These are phyloP conservation scores for Kalmusia sp. DNA, from an alignment of 2,329 filamentous ascomycete species.

Conservation along the genomic window DNA sequence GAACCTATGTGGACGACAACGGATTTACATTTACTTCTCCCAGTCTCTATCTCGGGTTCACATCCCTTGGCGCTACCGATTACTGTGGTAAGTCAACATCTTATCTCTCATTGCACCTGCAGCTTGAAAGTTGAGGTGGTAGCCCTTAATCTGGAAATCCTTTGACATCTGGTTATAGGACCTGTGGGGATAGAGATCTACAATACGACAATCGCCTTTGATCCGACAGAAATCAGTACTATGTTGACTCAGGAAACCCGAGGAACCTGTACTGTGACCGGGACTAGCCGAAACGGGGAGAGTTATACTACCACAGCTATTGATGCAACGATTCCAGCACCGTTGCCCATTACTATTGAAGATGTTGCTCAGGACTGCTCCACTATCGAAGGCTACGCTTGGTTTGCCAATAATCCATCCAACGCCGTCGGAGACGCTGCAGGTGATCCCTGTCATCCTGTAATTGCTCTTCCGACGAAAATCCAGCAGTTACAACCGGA, in stretches of 20 bases:
- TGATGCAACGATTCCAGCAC: not conserved
- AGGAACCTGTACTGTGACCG: not conserved
- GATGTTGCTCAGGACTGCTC: constrained; percentile 18
- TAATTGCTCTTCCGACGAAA: constrained; percentile 16
- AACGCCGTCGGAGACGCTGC: not conserved
- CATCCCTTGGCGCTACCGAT: constrained; percentile 1
- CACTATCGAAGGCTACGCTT: constrained; percentile 15
- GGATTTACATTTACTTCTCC: constrained; percentile 19
- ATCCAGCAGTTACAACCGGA: constrained; percentile 13
- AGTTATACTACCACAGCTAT: not conserved
- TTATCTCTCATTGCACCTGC: too few species aligned
- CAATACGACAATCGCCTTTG: constrained; percentile 16
- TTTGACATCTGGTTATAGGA: too few species aligned
- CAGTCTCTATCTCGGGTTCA: constrained; percentile 17
- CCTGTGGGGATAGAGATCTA: not conserved
- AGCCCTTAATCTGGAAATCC: too few species aligned
- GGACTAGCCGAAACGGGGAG: not conserved
- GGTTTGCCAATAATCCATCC: constrained; percentile 8
- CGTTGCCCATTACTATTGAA: constrained; percentile 6
- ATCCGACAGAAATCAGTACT: constrained; percentile 16
- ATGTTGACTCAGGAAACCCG: not conserved
- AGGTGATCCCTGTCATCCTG: constrained; percentile 21
- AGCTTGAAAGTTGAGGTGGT: too few species aligned
- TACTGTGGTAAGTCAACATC: too few species aligned
- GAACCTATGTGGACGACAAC: constrained; percentile 16